Conservation (phyloP, 2,329 filamentous ascomycete genomes). For the Colletotrichum tropicicola region DNA sequence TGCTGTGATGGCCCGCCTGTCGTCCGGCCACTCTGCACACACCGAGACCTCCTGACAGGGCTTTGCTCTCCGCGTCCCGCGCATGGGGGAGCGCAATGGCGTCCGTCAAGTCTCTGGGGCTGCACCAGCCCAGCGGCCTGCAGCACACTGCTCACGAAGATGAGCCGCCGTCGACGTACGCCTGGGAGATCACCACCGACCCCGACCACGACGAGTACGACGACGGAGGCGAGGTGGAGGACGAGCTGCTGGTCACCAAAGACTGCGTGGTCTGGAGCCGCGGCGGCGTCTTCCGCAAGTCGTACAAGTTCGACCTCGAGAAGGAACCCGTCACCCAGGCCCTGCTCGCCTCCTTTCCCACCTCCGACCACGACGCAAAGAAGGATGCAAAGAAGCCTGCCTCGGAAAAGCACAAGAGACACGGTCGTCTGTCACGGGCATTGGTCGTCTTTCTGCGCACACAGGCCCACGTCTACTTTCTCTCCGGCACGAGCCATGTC, state of each 20-base stretch:
- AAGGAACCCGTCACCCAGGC: constrained; percentile 89
- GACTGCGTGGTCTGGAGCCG: constrained; percentile 89
- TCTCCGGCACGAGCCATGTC: constrained; percentile 87
- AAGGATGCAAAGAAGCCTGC: constrained; percentile 17
- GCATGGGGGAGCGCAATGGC: constrained; percentile 70
- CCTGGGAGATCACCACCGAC: constrained; percentile 73
- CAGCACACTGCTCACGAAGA: constrained; percentile 86
- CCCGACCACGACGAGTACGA: constrained; percentile 39
- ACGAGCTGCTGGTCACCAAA: constrained; percentile 82
- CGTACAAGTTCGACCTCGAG: constrained; percentile 87
- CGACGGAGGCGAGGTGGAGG: constrained; percentile 62
- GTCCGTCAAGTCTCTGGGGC: constrained; percentile 86
- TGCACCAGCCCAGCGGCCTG: constrained; percentile 88
- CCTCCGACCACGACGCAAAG: constrained; percentile 50
- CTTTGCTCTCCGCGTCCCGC: background rate
- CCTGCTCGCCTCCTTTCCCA: constrained; percentile 83
- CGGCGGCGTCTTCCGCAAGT: constrained; percentile 83
- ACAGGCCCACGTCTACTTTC: constrained; percentile 92
- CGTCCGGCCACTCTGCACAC: background rate
- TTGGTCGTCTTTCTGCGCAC: constrained; percentile 92
- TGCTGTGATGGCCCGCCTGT: constrained; percentile 14
- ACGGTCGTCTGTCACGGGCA: constrained; percentile 64
- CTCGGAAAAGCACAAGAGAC: constrained; percentile 20
- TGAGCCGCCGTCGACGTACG: constrained; percentile 72
- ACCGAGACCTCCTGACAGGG: background rate